These are phyloP conservation scores for Abelmoschus esculentus DNA, from an alignment of 345 rosid species.

Conservation along the genomic window DNA sequence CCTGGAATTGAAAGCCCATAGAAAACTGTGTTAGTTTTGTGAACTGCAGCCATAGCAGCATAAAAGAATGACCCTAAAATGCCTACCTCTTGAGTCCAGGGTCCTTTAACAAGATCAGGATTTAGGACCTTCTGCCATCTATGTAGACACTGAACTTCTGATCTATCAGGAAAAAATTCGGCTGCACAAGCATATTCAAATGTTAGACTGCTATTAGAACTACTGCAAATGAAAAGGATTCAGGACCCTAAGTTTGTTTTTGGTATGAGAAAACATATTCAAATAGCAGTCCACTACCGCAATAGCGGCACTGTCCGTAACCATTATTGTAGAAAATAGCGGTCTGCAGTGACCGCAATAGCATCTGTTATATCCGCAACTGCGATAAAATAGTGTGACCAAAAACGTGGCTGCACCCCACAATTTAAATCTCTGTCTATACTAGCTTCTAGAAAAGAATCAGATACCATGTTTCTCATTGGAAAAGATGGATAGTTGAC, in stretches of 20 bases:
- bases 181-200: constrained; percentile 44
- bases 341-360: no score
- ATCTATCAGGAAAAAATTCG: constrained; percentile 70
- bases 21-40: constrained; percentile 7
- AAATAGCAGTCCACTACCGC: neutral
- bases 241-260: neutral
- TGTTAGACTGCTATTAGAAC: neutral
- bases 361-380: no score
- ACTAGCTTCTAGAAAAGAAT: neutral
- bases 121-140: constrained; percentile 99
- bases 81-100: constrained; percentile 91
- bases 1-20: constrained; percentile 35
- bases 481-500: neutral
- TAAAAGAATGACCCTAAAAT: constrained; percentile 1
- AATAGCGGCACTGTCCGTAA: no score
- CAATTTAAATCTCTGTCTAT: no score
- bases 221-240: neutral
- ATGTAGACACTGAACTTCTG: constrained; percentile 96
- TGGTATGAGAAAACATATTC: neutral
- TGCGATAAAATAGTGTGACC: no score
- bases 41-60: constrained; percentile 2
- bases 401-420: no score
- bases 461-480: neutral
- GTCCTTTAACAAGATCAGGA: constrained; percentile 96
- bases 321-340: no score